Evolutionary conservation across 2,329 filamentous ascomycete species (phyloP).

Genomic region (Cladophialophora bantiana): DNA sequence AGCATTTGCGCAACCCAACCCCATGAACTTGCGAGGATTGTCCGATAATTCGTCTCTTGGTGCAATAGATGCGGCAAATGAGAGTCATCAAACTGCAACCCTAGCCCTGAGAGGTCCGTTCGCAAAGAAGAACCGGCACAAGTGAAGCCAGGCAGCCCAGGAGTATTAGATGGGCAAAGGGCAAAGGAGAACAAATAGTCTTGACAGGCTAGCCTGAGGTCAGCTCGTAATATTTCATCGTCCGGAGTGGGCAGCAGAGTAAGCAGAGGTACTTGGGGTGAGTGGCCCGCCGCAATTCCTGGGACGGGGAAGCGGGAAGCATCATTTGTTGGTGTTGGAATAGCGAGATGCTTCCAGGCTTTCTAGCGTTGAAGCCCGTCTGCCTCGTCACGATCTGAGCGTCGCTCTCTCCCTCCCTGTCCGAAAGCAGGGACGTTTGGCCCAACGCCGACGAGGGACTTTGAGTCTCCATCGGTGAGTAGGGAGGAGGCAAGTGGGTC

Average conservation of each 20-base stretch:
- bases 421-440: constrained; percentile 29
- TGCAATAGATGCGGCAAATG: constrained; percentile 36
- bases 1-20: constrained; percentile 34
- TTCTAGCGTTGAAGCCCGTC: constrained; percentile 33
- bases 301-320: constrained; percentile 37
- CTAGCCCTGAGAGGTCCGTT: constrained; percentile 36
- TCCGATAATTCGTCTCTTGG: constrained; percentile 35
- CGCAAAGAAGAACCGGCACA: constrained; percentile 26
- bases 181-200: constrained; percentile 31
- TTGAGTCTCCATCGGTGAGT: constrained; percentile 25
- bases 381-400: constrained; percentile 37
- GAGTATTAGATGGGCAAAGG: constrained; percentile 26
- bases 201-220: constrained; percentile 33
- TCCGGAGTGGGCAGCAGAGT: constrained; percentile 32
- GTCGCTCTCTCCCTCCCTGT: constrained; percentile 11
- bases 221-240: constrained; percentile 37
- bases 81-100: constrained; percentile 33
- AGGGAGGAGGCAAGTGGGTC: constrained; percentile 32
- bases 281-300: constrained; percentile 32
- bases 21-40: constrained; percentile 27
- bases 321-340: constrained; percentile 31
- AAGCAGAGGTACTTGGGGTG: constrained; percentile 31
- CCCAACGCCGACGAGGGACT: constrained; percentile 28
- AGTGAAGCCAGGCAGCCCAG: constrained; percentile 32
- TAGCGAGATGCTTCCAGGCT: constrained; percentile 35